phyloP scores from a whole-genome alignment of 306 rosid species.

The Argentina anserina region DNA sequence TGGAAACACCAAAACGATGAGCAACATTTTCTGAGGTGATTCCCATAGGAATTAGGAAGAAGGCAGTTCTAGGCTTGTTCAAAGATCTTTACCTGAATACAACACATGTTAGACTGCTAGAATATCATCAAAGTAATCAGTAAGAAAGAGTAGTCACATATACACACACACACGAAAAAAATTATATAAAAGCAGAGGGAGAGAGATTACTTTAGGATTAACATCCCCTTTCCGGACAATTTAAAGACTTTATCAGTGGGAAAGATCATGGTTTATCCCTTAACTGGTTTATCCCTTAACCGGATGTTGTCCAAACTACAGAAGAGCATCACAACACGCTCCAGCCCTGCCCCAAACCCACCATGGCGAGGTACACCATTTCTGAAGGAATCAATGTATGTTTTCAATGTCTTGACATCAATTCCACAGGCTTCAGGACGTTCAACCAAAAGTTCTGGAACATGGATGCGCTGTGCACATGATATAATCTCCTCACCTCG shows the following conservation, averaged over 20 bases:
- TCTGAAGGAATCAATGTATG: constrained; percentile 89
- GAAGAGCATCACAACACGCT: constrained; percentile 92
- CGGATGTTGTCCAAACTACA: constrained; percentile 83
- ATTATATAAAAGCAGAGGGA: not conserved
- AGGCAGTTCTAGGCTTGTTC: constrained; percentile 89
- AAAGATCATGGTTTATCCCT: too few relatives aligned
- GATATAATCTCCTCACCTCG: constrained; percentile 99
- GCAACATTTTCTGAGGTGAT: constrained; percentile 97
- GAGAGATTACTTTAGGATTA: constrained; percentile 67
- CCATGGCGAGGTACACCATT: constrained; percentile 92
- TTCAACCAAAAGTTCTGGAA: constrained; percentile 64
- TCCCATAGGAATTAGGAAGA: constrained; percentile 95
- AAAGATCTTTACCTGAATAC: constrained; percentile 51
- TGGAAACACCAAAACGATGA: constrained; percentile 72
- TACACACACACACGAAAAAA: too few relatives aligned
- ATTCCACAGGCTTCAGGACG: constrained; percentile 79
- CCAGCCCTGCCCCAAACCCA: constrained; percentile 94
- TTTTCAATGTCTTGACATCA: constrained; percentile 56
- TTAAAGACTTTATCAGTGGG: too few relatives aligned
- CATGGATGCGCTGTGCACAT: constrained; percentile 90
- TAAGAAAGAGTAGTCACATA: not conserved
- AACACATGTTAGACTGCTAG: constrained; percentile 14
- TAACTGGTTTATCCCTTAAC: too few relatives aligned
- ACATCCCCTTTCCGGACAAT: constrained; percentile 92
- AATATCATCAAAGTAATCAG: constrained; percentile 9